A percentile compares a stretch with the other conserved stretches of the same genome.
Evolutionary conservation across 345 rosid genomes (phyloP).

Genomic region (Eutrema heterophyllum): DNA sequence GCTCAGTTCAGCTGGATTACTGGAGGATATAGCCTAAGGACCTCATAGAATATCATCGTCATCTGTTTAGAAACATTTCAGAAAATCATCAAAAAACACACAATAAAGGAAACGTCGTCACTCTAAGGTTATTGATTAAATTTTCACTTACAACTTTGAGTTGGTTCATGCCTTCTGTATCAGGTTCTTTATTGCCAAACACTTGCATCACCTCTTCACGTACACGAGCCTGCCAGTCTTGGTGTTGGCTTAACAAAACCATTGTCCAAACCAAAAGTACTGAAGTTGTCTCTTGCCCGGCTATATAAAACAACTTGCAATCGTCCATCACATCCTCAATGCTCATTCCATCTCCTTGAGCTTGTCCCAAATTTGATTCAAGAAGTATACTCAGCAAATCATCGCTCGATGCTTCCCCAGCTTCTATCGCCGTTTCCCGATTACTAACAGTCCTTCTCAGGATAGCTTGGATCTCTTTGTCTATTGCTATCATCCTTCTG

Average conservation of each 20-base stretch:
- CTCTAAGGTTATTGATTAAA: not conserved
- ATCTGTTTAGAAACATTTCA: not conserved
- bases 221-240: slow-evolving; percentile 52
- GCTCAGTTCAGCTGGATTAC: too few species aligned
- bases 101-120: not conserved
- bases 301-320: slow-evolving; percentile 31
- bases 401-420: slow-evolving; percentile 21
- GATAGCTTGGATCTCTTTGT: slow-evolving; percentile 25
- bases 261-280: slow-evolving; percentile 42
- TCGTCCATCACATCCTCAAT: slow-evolving; percentile 51
- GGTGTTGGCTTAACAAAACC: slow-evolving; percentile 39
- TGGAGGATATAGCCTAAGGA: too few species aligned
- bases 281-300: slow-evolving; percentile 18
- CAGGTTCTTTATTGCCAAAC: slow-evolving; percentile 36
- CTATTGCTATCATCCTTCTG: slow-evolving; percentile 30
- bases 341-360: slow-evolving; percentile 32
- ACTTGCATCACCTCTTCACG: slow-evolving; percentile 48
- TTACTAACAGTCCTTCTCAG: slow-evolving; percentile 28
- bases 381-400: slow-evolving; percentile 39
- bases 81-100: not conserved
- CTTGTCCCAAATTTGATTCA: slow-evolving; percentile 40
- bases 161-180: slow-evolving; percentile 17
- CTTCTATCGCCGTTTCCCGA: slow-evolving; percentile 29
- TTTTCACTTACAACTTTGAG: slow-evolving; percentile 41
- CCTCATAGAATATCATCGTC: too few species aligned